Conservation (phyloP, 2,329 filamentous ascomycete species). For the Hypoxylon sp. region DNA sequence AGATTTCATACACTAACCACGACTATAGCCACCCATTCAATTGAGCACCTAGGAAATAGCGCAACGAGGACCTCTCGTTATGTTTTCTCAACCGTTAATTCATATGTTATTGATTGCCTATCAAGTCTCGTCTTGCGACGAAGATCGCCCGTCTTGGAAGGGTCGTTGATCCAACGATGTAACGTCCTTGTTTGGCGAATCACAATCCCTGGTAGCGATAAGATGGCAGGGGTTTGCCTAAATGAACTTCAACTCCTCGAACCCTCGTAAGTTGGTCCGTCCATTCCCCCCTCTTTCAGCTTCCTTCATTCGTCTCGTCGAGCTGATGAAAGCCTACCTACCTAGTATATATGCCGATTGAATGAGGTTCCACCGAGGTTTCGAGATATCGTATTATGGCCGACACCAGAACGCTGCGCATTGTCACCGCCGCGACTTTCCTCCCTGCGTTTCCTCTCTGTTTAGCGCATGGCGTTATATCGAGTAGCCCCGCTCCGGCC, state of each 20-base stretch:
- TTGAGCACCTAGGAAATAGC: too few species aligned
- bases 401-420: constrained; percentile 51
- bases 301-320: constrained; percentile 7
- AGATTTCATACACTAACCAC: too few species aligned
- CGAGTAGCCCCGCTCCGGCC: constrained; percentile 55
- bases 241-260: constrained; percentile 24
- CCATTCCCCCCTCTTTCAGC: constrained; percentile 21
- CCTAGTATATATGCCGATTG: constrained; percentile 7
- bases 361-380: constrained; percentile 6
- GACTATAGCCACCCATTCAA: too few species aligned
- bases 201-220: constrained; percentile 35
- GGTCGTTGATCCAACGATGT: constrained; percentile 33
- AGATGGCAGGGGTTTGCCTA: constrained; percentile 28
- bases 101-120: constrained; percentile 7
- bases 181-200: constrained; percentile 36
- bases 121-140: not conserved
- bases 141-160: constrained; percentile 24
- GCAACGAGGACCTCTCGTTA: not conserved
- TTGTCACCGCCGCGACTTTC: constrained; percentile 56
- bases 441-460: constrained; percentile 60
- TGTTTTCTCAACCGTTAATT: not conserved
- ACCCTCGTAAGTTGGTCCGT: constrained; percentile 16
- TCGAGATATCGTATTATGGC: constrained; percentile 34
- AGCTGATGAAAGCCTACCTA: not conserved
- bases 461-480: constrained; percentile 58